Percentiles rank a stretch among this genome's conserved stretches.
phyloP scores from a whole-genome alignment of 2,329 filamentous ascomycete species.

The Penicillium sp. region DNA sequence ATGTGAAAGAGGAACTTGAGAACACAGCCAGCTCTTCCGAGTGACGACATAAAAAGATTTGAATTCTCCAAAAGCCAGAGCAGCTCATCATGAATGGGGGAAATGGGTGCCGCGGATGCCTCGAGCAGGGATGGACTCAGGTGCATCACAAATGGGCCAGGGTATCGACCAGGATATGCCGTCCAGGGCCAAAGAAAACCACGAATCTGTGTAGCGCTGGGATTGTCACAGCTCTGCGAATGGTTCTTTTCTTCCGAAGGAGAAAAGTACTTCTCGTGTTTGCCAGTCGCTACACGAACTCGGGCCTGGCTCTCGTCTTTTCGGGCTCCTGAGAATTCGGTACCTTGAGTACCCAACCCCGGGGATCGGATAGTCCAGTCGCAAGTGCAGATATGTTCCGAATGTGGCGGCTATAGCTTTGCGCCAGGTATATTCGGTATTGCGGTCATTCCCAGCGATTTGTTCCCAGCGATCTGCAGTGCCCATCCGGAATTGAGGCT shows the following conservation, averaged over 20 bases:
- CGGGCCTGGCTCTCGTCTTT: constrained; percentile 5
- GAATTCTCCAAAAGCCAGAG: constrained; percentile 10
- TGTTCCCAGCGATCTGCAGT: neutral
- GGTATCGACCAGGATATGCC: constrained; percentile 16
- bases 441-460: neutral
- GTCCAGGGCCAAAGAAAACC: constrained; percentile 19
- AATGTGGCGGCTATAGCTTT: neutral
- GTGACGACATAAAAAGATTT: constrained; percentile 18
- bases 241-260: constrained; percentile 21
- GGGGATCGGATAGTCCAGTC: neutral
- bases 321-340: neutral
- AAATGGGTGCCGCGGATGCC: constrained; percentile 11
- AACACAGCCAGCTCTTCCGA: constrained; percentile 17
- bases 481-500: neutral
- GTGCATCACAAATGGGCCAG: constrained; percentile 19
- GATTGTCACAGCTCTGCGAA: constrained; percentile 9
- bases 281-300: constrained; percentile 10
- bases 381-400: neutral
- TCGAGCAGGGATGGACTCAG: constrained; percentile 21
- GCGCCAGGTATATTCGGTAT: neutral
- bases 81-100: constrained; percentile 7
- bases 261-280: constrained; percentile 13
- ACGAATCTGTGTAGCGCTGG: constrained; percentile 22
- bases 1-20: constrained; percentile 8
- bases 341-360: neutral